Evolutionary conservation across 2,329 filamentous ascomycete genomes (phyloP).

Genomic region (Alternaria sp.): DNA sequence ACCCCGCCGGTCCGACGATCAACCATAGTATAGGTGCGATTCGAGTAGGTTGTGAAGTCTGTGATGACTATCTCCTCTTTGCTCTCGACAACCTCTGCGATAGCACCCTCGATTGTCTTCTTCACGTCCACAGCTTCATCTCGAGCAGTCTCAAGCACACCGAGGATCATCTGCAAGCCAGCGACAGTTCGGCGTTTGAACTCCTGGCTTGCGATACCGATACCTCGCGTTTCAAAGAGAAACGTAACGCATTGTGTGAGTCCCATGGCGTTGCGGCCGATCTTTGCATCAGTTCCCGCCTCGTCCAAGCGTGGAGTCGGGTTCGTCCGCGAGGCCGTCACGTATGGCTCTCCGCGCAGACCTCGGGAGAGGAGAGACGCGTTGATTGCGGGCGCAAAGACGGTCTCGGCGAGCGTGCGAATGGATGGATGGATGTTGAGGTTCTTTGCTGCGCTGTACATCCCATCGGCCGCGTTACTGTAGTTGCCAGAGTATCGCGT

Average conservation of each 20-base stretch:
- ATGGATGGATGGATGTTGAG: slow-evolving; percentile 45
- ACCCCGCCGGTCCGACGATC: slow-evolving; percentile 39
- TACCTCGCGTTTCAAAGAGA: slow-evolving; percentile 46
- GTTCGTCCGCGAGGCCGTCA: slow-evolving; percentile 35
- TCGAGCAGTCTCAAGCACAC: slow-evolving; percentile 43
- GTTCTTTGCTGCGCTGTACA: slow-evolving; percentile 47
- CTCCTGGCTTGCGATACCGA: slow-evolving; percentile 44
- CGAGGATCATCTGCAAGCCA: slow-evolving; percentile 44
- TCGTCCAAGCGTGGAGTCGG: slow-evolving; percentile 35
- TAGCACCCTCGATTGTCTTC: slow-evolving; percentile 36
- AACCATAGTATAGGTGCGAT: slow-evolving; percentile 45
- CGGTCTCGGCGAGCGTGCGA: slow-evolving; percentile 41
- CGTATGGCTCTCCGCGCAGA: slow-evolving; percentile 45
- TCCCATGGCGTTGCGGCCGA: slow-evolving; percentile 48
- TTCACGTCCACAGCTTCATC: slow-evolving; percentile 36
- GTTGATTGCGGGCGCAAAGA: slow-evolving; percentile 45
- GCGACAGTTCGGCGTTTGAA: slow-evolving; percentile 42
- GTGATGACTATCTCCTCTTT: slow-evolving; percentile 41
- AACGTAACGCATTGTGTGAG: slow-evolving; percentile 46
- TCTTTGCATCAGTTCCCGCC: slow-evolving; percentile 46
- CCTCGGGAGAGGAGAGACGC: slow-evolving; percentile 32
- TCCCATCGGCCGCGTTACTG: slow-evolving; percentile 44
- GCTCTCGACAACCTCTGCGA: slow-evolving; percentile 32
- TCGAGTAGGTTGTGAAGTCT: slow-evolving; percentile 33
- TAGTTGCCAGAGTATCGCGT: slow-evolving; percentile 38